Base-by-base conservation (phyloP, 306 rosid genomes). In the Quercus rubra region DNA sequence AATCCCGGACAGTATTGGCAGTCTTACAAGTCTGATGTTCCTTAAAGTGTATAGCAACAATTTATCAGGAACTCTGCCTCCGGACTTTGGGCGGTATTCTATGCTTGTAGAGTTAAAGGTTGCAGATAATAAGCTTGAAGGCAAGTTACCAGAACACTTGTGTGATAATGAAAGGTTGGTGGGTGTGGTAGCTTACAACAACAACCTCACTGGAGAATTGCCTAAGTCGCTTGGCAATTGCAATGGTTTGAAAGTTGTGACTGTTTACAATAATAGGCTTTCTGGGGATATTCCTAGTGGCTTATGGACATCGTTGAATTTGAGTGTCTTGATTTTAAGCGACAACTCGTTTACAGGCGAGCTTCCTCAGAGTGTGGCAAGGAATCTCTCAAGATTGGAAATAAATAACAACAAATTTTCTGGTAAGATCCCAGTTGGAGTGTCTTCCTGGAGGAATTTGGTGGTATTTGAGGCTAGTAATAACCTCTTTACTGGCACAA, bases 161-260 rank as follows among this genome's bases (percentile, higher is more conserved):
- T 91, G 98, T 75, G 61, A 76, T 52, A 18, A 78, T n/a, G 87
- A 87, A 38, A 43, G 66, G 81, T 81, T 93, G 46, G 6, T 5
- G 5, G 81, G 83, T 21, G 6, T 91, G 38, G 61, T 79, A 31
- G 84, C 75, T 46, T 75, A 27, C 31, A 83, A 83, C 27, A 93
- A 93, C 72, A 20, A 76, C 55, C 82, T 93, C 5, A 85, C 64
- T 43, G 91, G 98, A 1, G 88, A 87, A 73, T 64, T 93, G 70
- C 97, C 98, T 14, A 76, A 86, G 71, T 84, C 90, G 10, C 89
- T 93, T 11, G 91, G 88, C 71, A 91, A 74, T 49, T 93, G 98
- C 61, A 76, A 73, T 4, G 62, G 81, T 74, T 70, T 91, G 70
- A 0, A 4, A 1, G 20, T 43, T 0, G 38, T 91, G 21, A 79